Percentiles rank a stretch among this genome's conserved stretches.
These are phyloP conservation scores for Plasmodium gaboni DNA, from an alignment of 169 alveolate genomes.

Conservation along the genomic window DNA sequence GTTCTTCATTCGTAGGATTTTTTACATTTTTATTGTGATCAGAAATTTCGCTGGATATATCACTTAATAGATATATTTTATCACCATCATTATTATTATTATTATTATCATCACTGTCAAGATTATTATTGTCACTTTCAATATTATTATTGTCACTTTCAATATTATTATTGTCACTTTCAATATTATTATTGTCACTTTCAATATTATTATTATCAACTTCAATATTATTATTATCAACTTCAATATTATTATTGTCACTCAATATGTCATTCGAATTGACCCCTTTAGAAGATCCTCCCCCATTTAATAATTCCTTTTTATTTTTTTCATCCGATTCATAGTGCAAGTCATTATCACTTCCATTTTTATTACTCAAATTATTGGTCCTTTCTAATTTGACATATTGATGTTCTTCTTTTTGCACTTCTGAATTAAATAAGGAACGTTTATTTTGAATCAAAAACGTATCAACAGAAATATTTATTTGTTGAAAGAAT, in stretches of 20 bases:
- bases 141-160: background rate
- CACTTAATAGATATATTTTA: background rate
- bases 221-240: background rate
- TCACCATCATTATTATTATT: background rate
- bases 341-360: background rate
- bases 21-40: background rate
- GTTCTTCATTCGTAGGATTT: background rate
- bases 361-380: background rate
- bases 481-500: conserved; percentile 64
- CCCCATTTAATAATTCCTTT: too few relatives aligned
- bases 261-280: too few relatives aligned
- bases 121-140: background rate
- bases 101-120: background rate
- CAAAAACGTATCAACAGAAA: conserved; percentile 64
- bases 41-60: too few relatives aligned
- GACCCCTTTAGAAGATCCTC: too few relatives aligned
- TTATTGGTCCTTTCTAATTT: background rate
- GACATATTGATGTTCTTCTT: background rate
- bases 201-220: background rate
- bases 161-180: background rate
- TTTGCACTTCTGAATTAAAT: conserved; percentile 9
- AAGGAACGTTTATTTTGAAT: conserved; percentile 16
- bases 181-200: background rate
- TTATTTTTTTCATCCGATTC: too few relatives aligned
- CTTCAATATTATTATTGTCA: too few relatives aligned